A percentile compares a stretch with the other conserved stretches of the same genome.
Evolutionary conservation across 805 yeast species (phyloP).

Genomic region (Yamadazyma scolyti): DNA sequence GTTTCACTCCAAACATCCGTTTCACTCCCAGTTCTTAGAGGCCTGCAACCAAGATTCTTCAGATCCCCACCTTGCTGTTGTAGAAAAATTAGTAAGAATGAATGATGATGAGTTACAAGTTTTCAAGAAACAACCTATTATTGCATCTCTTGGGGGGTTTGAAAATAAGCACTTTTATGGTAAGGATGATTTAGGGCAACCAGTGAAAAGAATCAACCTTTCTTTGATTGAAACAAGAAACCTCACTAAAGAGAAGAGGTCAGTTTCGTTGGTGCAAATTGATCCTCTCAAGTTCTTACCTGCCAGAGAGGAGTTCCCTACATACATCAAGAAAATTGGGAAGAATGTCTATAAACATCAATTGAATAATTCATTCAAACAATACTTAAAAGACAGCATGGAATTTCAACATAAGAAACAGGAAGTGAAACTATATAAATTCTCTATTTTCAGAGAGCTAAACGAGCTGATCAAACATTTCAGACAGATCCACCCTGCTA

Average conservation of each 20-base stretch:
- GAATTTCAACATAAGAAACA: no score
- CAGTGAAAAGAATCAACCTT: constrained; percentile 1
- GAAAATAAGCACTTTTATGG: background rate
- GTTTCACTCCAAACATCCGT: constrained; percentile 13
- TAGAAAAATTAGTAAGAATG: constrained; percentile 15
- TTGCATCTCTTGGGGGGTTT: constrained; percentile 1
- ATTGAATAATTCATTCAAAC: background rate
- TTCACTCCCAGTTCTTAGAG: constrained; percentile 10
- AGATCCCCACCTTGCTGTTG: constrained; percentile 12
- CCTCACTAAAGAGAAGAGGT: background rate
- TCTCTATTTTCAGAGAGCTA: no score
- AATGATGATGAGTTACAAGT: constrained; percentile 14
- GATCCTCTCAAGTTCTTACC: background rate
- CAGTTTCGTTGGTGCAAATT: background rate
- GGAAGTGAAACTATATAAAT: no score
- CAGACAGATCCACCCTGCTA: no score
- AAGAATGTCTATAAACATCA: constrained; percentile 1
- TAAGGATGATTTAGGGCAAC: background rate
- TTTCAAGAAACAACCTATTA: constrained; percentile 10
- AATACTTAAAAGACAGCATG: constrained; percentile 1
- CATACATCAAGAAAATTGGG: background rate
- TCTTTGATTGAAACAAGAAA: background rate
- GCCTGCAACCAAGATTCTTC: constrained; percentile 3
- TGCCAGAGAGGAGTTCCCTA: background rate
- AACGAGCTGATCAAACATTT: no score